Evolutionary conservation across 2,329 filamentous ascomycete species (phyloP).

Genomic region (Seiridium cupressi): DNA sequence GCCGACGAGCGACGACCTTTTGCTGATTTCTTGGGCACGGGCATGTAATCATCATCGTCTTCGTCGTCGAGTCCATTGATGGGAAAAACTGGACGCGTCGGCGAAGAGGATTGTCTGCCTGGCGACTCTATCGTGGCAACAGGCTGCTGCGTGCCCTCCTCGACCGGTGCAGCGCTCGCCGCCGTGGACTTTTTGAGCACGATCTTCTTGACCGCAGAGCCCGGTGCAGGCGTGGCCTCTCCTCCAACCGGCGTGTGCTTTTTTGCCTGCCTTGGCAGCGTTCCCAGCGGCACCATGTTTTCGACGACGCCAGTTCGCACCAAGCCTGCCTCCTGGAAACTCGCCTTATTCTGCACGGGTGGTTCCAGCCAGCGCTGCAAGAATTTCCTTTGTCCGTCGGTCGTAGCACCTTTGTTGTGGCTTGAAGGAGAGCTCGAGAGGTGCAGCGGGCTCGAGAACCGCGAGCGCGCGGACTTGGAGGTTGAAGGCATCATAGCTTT

Average conservation of each 20-base stretch:
- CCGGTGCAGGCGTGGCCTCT: constrained; percentile 24
- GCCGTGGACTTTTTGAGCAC: constrained; percentile 27
- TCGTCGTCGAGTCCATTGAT: constrained; percentile 26
- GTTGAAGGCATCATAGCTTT: constrained; percentile 21
- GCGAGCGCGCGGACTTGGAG: constrained; percentile 41
- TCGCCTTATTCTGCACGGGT: constrained; percentile 59
- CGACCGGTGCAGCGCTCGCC: constrained; percentile 26
- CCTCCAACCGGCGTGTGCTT: constrained; percentile 30
- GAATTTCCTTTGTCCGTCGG: constrained; percentile 42
- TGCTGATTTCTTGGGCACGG: constrained; percentile 34
- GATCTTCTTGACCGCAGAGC: constrained; percentile 24
- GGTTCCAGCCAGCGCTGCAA: constrained; percentile 61
- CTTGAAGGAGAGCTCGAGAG: constrained; percentile 33
- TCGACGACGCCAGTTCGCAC: constrained; percentile 74
- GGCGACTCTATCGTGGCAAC: not conserved
- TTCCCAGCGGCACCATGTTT: constrained; percentile 80
- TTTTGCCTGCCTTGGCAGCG: constrained; percentile 65
- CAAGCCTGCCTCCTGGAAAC: constrained; percentile 76
- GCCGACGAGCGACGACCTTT: constrained; percentile 19
- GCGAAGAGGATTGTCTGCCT: not conserved
- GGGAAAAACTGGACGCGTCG: constrained; percentile 11
- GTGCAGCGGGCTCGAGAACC: constrained; percentile 51
- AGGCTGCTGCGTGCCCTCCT: constrained; percentile 15
- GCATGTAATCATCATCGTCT: constrained; percentile 43
- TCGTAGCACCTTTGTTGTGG: constrained; percentile 20